Base-by-base conservation (phyloP, 371 early-diverging fungal species). In the Pancytospora philotis region DNA sequence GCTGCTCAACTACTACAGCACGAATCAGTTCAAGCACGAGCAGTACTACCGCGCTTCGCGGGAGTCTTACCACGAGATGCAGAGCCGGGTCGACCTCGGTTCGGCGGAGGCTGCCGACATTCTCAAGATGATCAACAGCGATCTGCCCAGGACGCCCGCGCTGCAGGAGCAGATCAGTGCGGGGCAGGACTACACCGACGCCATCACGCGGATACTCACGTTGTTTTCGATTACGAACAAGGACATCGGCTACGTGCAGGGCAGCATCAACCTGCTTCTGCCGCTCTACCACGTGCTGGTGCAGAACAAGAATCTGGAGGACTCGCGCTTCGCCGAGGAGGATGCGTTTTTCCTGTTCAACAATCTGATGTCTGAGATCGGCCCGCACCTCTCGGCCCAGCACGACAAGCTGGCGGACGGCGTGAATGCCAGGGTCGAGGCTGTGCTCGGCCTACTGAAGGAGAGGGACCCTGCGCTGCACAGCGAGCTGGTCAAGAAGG, bases 221-320 rank as follows among this genome's bases (percentile, higher is more conserved):
- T 57, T 62, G 19, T 80, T 57, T 59, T 64, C 68, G 36, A 32
- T 51, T 3, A 71, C 73, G 4, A 80, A 79, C 55, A 56, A 59
- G 30, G 52, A 71, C 13, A 73, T 82, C 38, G 78, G 76, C n/a
- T 82, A 82, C 69, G 76, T 80, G 0, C 82, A 82, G 61, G 82
- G 82, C 53, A 80, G 80, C 79, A 69, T 78, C 50, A 49, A 68
- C 35, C 19, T 82, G n/a, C 34, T 77, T n/a, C 31, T 70, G 28
- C 63, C 71, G 8, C 70, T 82, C 39, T 80, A 80, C 60, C 68
- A 78, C 67, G 82, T 80, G 1, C 51, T 82, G 48, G 22, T 27
- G 1, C 31, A n/a, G 0, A 49, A 60, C 55, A 32, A 65, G 8
- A 62, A 74, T 61, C 30, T 38, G n/a, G 74, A 69, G 30, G 74